Conservation (phyloP, 2,329 filamentous ascomycete species). For the Chaetomium globosum region DNA sequence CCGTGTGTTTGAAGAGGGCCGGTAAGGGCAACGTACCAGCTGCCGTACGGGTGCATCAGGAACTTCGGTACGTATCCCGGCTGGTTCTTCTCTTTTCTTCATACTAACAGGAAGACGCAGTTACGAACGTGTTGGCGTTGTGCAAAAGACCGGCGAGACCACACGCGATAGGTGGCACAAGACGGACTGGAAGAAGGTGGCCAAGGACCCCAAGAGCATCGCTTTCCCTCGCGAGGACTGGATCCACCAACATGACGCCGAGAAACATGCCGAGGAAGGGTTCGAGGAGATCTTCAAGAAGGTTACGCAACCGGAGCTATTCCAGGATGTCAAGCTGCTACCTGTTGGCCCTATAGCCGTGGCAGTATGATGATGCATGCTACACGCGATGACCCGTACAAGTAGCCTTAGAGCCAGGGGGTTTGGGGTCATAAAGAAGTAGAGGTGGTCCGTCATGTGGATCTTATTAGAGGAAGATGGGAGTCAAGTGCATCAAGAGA, state of each 20-base stretch:
- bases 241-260: constrained; percentile 56
- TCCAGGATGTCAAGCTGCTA: constrained; percentile 18
- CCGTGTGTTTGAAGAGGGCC: constrained; percentile 47
- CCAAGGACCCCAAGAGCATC: constrained; percentile 51
- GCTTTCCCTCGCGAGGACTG: constrained; percentile 55
- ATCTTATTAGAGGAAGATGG: neutral
- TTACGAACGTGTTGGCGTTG: constrained; percentile 51
- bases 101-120: constrained; percentile 20
- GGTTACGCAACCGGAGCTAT: constrained; percentile 29
- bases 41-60: constrained; percentile 49
- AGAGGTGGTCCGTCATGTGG: no score
- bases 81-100: neutral
- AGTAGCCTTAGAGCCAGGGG: neutral
- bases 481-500: neutral
- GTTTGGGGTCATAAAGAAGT: no score
- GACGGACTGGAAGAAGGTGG: constrained; percentile 55
- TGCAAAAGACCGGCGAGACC: constrained; percentile 55
- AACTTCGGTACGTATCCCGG: constrained; percentile 43
- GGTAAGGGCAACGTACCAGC: constrained; percentile 45
- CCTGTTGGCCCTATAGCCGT: constrained; percentile 28
- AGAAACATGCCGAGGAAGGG: constrained; percentile 47
- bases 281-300: constrained; percentile 43
- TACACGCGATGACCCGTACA: neutral
- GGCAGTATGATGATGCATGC: constrained; percentile 14
- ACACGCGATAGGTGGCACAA: constrained; percentile 59